Conservation (phyloP, 768 basidiomycete genomes). For the Trametes elegans region DNA sequence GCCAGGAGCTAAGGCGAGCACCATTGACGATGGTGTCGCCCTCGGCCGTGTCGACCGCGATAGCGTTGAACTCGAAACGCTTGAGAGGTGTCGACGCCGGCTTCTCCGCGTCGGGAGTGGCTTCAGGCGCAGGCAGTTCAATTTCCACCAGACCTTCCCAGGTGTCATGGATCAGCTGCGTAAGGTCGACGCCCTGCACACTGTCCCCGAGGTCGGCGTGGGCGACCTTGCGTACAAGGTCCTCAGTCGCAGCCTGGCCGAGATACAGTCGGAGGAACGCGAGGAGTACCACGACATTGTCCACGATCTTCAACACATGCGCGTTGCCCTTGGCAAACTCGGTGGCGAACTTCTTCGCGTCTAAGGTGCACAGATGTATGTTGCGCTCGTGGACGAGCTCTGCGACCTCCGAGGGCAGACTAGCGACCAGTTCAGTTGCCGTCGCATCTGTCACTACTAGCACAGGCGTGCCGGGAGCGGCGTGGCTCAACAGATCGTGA, state of each 20-base stretch:
- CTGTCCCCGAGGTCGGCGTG: slow-evolving; percentile 43
- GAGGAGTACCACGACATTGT: slow-evolving; percentile 65
- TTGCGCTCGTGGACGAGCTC: slow-evolving; percentile 48
- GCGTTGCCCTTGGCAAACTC: slow-evolving; percentile 37
- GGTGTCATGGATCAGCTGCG: slow-evolving; percentile 52
- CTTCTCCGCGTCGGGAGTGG: slow-evolving; percentile 18
- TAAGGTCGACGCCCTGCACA: slow-evolving; percentile 48
- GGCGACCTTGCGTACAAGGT: slow-evolving; percentile 51
- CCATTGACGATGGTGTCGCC: slow-evolving; percentile 60
- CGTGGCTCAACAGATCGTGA: slow-evolving; percentile 67
- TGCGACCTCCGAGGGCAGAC: slow-evolving; percentile 53
- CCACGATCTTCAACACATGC: slow-evolving; percentile 31
- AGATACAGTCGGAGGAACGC: slow-evolving; percentile 86
- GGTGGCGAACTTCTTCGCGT: slow-evolving; percentile 53
- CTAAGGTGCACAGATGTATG: slow-evolving; percentile 57
- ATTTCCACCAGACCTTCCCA: slow-evolving; percentile 70
- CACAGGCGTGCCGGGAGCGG: slow-evolving; percentile 65
- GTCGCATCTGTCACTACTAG: slow-evolving; percentile 79
- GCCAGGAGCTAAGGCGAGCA: slow-evolving; percentile 67
- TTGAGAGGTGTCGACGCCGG: slow-evolving; percentile 39
- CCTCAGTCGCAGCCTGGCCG: slow-evolving; percentile 57
- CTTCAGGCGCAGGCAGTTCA: slow-evolving; percentile 35
- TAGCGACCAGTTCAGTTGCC: slow-evolving; percentile 66
- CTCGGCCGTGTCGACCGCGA: slow-evolving; percentile 60
- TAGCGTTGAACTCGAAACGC: slow-evolving; percentile 70